Evolutionary conservation across 352 stramenopile genomes (phyloP).

Genomic region (Globisporangium cylindrosporum): DNA sequence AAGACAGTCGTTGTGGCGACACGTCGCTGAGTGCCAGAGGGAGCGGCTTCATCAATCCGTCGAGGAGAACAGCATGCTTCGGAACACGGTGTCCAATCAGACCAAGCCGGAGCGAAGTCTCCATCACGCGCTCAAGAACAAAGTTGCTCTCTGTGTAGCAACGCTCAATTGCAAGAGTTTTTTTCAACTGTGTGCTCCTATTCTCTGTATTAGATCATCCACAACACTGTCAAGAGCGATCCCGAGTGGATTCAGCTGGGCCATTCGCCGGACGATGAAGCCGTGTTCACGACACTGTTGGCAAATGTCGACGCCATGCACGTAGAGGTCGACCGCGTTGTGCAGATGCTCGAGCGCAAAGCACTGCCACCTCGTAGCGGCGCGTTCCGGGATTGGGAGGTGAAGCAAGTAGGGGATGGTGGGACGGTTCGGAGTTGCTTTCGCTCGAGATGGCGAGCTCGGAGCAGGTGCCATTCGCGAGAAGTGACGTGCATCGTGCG

Average conservation of each 20-base stretch:
- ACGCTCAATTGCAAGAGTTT: background rate
- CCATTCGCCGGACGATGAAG: background rate
- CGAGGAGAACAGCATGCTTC: background rate
- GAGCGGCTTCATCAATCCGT: background rate
- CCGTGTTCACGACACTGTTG: background rate
- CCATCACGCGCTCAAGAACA: background rate
- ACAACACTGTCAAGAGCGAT: background rate
- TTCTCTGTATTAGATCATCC: background rate
- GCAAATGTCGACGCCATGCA: background rate
- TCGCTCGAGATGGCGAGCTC: background rate
- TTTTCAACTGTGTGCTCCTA: background rate
- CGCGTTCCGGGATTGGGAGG: background rate
- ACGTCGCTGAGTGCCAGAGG: background rate
- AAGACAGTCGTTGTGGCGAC: background rate
- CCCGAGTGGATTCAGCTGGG: background rate
- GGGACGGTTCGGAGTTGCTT: background rate
- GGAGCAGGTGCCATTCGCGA: background rate
- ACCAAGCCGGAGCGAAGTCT: background rate
- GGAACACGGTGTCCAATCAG: background rate
- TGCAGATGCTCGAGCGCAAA: background rate
- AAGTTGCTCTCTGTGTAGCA: background rate
- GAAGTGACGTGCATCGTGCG: background rate
- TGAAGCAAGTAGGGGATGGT: background rate
- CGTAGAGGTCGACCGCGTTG: background rate
- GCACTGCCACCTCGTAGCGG: background rate